Conservation (phyloP, 164 flowering plant genomes). For the Piper longum region DNA sequence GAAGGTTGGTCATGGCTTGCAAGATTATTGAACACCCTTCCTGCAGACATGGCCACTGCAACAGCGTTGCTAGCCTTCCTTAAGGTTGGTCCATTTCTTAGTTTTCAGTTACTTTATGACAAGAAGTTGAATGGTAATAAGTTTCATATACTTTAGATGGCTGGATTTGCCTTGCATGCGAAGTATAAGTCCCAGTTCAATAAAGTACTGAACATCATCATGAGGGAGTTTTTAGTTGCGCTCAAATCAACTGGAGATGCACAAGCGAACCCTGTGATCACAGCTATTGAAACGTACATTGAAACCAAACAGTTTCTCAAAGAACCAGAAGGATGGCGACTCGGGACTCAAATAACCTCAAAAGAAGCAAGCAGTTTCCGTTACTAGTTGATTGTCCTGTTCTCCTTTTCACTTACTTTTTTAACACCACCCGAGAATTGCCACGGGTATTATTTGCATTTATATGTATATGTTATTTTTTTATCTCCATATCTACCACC, state of each 20-base stretch:
- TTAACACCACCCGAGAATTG: no score
- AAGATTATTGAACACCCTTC: slow-evolving; percentile 59
- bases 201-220: slow-evolving; percentile 46
- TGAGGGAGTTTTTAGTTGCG: slow-evolving; percentile 30
- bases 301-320: slow-evolving; percentile 34
- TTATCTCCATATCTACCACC: no score
- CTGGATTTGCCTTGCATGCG: slow-evolving; percentile 55
- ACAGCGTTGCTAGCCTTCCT: slow-evolving; percentile 64
- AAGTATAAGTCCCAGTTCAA: slow-evolving; percentile 59
- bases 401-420: no score
- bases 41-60: slow-evolving; percentile 56
- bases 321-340: slow-evolving; percentile 63
- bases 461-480: no score
- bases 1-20: slow-evolving; percentile 98
- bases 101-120: neutral
- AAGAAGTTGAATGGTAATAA: neutral
- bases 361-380: no score
- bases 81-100: slow-evolving; percentile 27
- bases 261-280: slow-evolving; percentile 19
- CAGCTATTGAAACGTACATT: slow-evolving; percentile 36
- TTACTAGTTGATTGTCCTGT: no score
- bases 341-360: slow-evolving; percentile 7
- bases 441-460: no score
- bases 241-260: slow-evolving; percentile 29
- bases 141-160: slow-evolving; percentile 34